Evolutionary conservation across 805 yeast species (phyloP).

Genomic region (Zygoascus biomembranicola): DNA sequence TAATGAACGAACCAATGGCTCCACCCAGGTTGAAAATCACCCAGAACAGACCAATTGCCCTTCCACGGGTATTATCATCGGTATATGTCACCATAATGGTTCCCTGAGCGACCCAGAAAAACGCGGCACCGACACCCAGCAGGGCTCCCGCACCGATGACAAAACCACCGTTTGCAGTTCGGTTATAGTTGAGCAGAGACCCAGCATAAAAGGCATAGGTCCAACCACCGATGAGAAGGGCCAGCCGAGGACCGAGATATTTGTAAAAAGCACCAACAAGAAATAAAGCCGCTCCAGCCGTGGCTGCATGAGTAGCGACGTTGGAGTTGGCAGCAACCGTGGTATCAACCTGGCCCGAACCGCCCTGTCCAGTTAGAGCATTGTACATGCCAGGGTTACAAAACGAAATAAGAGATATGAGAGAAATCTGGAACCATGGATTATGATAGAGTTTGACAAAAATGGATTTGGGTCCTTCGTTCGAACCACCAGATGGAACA

Average conservation of each 20-base stretch:
- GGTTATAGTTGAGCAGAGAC: conserved; percentile 41
- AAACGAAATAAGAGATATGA: conserved; percentile 40
- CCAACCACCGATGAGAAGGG: conserved; percentile 42
- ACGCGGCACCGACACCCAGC: conserved; percentile 46
- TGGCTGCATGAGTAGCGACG: conserved; percentile 21
- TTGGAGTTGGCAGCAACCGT: conserved; percentile 20
- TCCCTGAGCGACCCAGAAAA: conserved; percentile 53
- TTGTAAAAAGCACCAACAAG: conserved; percentile 23
- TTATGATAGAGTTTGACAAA: background rate
- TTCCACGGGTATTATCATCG: conserved; percentile 42
- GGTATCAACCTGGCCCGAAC: conserved; percentile 31
- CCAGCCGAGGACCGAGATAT: conserved; percentile 21
- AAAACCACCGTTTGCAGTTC: conserved; percentile 36
- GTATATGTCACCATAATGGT: conserved; percentile 46
- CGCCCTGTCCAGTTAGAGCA: conserved; percentile 44
- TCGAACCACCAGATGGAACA: background rate
- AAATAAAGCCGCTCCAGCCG: conserved; percentile 22
- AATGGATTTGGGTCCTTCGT: background rate
- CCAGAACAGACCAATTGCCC: conserved; percentile 49
- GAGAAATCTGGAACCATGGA: conserved; percentile 32
- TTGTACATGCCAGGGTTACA: conserved; percentile 47
- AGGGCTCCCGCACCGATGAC: conserved; percentile 51
- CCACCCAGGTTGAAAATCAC: conserved; percentile 53
- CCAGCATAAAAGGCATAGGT: conserved; percentile 48
- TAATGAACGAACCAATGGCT: conserved; percentile 49